These are phyloP conservation scores for Veloboletus limbatus DNA, from an alignment of 1,284 basidiomycete species.

Conservation along the genomic window DNA sequence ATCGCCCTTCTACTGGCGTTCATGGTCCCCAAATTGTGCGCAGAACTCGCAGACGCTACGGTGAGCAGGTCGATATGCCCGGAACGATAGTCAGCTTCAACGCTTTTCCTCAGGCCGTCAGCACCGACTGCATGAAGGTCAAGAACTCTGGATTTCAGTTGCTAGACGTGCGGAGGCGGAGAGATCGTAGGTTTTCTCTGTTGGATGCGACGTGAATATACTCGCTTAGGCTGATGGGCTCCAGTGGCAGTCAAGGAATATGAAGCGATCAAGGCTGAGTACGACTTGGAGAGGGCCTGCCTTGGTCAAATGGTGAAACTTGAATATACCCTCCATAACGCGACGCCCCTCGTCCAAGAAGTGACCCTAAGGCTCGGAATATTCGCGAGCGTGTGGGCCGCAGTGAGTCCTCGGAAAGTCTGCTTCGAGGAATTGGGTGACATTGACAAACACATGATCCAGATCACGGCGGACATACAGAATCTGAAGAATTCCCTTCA, in stretches of 20 bases:
- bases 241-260: conserved; percentile 12
- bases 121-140: conserved; percentile 6
- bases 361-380: conserved; percentile 18
- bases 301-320: conserved; percentile 5
- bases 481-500: conserved; percentile 11
- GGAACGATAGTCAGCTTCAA: background rate
- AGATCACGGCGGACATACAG: conserved; percentile 23
- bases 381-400: conserved; percentile 20
- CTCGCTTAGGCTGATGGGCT: background rate
- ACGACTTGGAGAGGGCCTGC: conserved; percentile 12
- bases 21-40: conserved; percentile 12
- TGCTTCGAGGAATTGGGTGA: too few relatives aligned
- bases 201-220: background rate
- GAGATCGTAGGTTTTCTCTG: conserved; percentile 6
- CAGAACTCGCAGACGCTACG: conserved; percentile 2
- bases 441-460: too few relatives aligned
- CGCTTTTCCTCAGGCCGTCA: conserved; percentile 1
- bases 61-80: conserved; percentile 1
- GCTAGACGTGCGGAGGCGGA: conserved; percentile 2
- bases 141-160: conserved; percentile 6
- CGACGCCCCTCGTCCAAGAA: conserved; percentile 20
- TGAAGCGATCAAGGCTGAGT: conserved; percentile 2
- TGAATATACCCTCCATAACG: conserved; percentile 3
- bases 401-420: conserved; percentile 17
- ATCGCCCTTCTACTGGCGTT: conserved; percentile 18